These are phyloP conservation scores for Rubia peregrina DNA, from an alignment of 305 asterid genomes.

Conservation along the genomic window DNA sequence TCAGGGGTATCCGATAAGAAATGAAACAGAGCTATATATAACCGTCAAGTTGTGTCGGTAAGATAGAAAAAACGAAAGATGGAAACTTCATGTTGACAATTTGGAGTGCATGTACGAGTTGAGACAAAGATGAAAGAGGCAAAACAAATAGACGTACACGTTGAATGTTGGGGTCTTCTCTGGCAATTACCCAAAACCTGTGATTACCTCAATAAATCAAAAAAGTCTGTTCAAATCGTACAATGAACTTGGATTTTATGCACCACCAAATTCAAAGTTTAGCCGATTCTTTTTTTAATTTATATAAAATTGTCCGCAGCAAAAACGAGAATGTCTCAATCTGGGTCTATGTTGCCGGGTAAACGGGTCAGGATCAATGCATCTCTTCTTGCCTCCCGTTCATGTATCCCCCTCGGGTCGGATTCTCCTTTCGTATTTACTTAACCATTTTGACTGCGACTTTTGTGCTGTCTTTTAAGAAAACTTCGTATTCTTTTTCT, in stretches of 20 bases:
- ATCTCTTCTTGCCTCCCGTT: constrained; percentile 6
- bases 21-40: too few species aligned
- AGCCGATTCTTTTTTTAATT: too few species aligned
- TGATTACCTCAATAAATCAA: neutral
- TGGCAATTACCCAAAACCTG: neutral
- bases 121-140: neutral
- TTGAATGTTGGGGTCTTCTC: neutral
- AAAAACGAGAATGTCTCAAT: neutral
- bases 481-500: too few species aligned
- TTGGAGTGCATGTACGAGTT: neutral
- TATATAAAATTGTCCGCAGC: too few species aligned
- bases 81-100: neutral
- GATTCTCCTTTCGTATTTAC: neutral
- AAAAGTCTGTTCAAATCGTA: neutral
- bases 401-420: neutral
- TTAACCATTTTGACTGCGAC: constrained; percentile 1
- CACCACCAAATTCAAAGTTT: neutral
- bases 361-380: constrained; percentile 14
- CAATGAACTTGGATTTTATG: neutral
- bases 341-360: neutral
- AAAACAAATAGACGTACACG: neutral
- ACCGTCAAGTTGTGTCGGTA: neutral
- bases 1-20: too few species aligned
- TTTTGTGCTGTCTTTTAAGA: too few species aligned
- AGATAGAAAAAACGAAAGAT: too few species aligned